These are phyloP conservation scores for Nepenthes alata DNA, from an alignment of 179 eudicot genomes.

Conservation along the genomic window DNA sequence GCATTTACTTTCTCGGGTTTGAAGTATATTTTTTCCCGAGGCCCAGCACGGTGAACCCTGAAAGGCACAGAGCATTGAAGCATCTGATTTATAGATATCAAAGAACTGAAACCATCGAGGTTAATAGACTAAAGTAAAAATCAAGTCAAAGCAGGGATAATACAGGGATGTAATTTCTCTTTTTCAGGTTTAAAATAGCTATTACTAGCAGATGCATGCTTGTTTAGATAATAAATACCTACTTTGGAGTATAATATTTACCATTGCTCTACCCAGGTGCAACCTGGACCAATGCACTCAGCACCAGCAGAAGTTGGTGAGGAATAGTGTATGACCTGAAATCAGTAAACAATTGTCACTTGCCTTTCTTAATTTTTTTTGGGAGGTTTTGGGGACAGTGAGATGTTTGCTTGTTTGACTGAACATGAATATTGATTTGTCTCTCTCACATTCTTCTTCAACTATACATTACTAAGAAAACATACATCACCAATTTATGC, in stretches of 20 bases:
- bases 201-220: no score
- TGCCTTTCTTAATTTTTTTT: background rate
- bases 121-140: no score
- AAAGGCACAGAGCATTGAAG: background rate
- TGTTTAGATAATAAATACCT: constrained; percentile 1
- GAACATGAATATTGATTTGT: no score
- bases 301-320: constrained; percentile 96
- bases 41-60: constrained; percentile 99
- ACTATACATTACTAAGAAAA: no score
- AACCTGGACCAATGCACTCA: constrained; percentile 79
- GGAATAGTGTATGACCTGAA: constrained; percentile 70
- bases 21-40: constrained; percentile 78
- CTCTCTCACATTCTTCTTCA: no score
- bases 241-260: constrained; percentile 13
- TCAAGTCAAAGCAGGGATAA: no score
- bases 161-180: no score
- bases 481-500: background rate
- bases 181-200: background rate
- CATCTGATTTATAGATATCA: background rate
- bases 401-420: no score
- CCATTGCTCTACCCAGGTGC: constrained; percentile 99
- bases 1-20: constrained; percentile 95
- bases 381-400: no score
- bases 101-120: no score
- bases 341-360: constrained; percentile 3